A percentile compares a stretch with the other conserved stretches of the same genome.
Conservation (phyloP, 345 rosid genomes). For the Eucalyptus camaldulensis region DNA sequence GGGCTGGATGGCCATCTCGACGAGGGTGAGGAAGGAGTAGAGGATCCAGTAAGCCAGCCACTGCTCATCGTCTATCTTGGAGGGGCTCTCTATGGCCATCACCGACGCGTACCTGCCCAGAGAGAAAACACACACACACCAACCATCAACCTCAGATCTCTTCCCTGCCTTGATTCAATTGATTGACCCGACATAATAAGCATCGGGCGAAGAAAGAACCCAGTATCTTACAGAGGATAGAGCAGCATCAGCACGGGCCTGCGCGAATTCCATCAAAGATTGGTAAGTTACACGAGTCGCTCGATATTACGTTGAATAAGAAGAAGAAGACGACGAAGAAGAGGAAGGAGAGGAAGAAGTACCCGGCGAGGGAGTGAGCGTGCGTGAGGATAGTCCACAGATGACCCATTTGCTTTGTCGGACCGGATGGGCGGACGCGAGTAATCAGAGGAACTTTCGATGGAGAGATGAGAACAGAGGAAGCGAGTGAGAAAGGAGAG, state of each 20-base stretch:
- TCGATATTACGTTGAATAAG: fast-evolving
- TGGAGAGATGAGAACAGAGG: background rate
- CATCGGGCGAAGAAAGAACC: background rate
- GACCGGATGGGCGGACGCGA: background rate
- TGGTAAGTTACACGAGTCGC: background rate
- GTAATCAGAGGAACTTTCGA: background rate
- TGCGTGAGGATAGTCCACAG: background rate
- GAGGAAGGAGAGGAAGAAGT: background rate
- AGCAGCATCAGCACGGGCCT: constrained; percentile 34
- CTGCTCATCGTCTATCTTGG: constrained; percentile 24
- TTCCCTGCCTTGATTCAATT: background rate
- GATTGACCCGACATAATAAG: background rate
- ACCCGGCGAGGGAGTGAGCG: constrained; percentile 3
- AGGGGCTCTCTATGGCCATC: constrained; percentile 29
- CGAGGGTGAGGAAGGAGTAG: constrained; percentile 27
- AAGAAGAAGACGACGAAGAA: background rate
- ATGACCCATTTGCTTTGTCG: background rate
- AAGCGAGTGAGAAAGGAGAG: background rate
- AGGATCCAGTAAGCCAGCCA: constrained; percentile 46
- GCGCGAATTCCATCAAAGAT: background rate
- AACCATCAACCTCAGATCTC: background rate
- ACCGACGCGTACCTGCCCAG: constrained; percentile 23
- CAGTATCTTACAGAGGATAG: constrained; percentile 23
- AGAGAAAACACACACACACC: background rate
- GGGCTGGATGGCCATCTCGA: constrained; percentile 24